Conservation (phyloP, 2,329 filamentous ascomycete species). For the Trichoderma gracile region DNA sequence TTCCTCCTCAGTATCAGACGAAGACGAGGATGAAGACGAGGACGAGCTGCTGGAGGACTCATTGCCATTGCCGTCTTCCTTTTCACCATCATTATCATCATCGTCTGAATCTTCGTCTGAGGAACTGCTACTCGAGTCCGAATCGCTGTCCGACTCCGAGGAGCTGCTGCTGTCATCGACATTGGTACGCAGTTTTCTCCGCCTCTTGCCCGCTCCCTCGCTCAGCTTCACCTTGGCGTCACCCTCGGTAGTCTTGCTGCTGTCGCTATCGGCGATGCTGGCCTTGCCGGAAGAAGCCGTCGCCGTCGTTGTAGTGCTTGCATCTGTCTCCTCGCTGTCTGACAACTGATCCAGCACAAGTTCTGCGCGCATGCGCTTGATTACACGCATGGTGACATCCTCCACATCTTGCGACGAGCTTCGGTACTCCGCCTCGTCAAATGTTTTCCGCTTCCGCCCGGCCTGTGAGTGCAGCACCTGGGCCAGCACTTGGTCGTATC, state of each 20-base stretch:
- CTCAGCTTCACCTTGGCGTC: slow-evolving; percentile 48
- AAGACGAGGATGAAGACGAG: slow-evolving; percentile 43
- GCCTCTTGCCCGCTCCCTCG: slow-evolving; percentile 52
- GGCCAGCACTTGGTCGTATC: slow-evolving; percentile 57
- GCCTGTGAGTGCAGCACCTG: slow-evolving; percentile 45
- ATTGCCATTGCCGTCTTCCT: slow-evolving; percentile 28
- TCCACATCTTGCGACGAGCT: slow-evolving; percentile 50
- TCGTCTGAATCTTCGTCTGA: slow-evolving; percentile 39
- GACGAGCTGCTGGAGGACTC: slow-evolving; percentile 47
- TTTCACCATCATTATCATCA: slow-evolving; percentile 32
- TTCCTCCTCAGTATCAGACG: slow-evolving; percentile 37
- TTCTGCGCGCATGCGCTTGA: slow-evolving; percentile 65
- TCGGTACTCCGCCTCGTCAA: slow-evolving; percentile 56
- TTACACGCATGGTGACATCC: slow-evolving; percentile 55
- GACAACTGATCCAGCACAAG: slow-evolving; percentile 57
- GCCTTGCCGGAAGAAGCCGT: slow-evolving; percentile 37
- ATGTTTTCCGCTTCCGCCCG: slow-evolving; percentile 50
- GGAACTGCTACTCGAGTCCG: slow-evolving; percentile 41
- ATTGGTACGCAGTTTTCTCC: slow-evolving; percentile 54
- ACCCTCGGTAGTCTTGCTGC: slow-evolving; percentile 33
- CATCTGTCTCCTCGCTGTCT: slow-evolving; percentile 47
- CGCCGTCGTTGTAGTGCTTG: slow-evolving; percentile 34
- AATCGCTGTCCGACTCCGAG: slow-evolving; percentile 35
- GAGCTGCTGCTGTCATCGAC: slow-evolving; percentile 47
- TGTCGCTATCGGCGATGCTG: slow-evolving; percentile 34